phyloP scores from a whole-genome alignment of 1,284 basidiomycete species.

The Ceraceosorus guamensis region DNA sequence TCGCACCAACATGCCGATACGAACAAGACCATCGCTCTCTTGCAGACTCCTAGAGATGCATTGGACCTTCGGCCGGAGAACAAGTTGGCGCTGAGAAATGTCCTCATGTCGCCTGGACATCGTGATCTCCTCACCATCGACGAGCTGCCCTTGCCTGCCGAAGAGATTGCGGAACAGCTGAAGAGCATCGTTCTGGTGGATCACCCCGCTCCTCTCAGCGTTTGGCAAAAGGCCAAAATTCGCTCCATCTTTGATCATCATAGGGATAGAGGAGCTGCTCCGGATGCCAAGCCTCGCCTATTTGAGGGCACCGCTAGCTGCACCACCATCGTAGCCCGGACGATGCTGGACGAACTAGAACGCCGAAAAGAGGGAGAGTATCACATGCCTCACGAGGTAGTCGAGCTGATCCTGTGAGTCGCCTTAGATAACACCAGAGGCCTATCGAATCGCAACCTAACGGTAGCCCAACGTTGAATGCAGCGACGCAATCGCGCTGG shows the following conservation, averaged over 20 bases:
- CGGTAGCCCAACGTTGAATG: not conserved
- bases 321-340: constrained; percentile 39
- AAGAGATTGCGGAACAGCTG: constrained; percentile 34
- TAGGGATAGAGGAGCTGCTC: constrained; percentile 39
- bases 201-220: constrained; percentile 44
- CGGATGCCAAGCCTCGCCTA: constrained; percentile 37
- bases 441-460: not conserved
- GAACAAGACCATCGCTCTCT: constrained; percentile 21
- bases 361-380: constrained; percentile 23
- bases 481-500: constrained; percentile 35
- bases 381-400: constrained; percentile 36
- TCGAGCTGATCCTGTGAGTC: constrained; percentile 33
- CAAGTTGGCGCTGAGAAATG: constrained; percentile 41
- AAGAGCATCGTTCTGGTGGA: constrained; percentile 48
- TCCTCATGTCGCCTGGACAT: constrained; percentile 45
- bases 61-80: constrained; percentile 49
- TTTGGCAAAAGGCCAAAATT: constrained; percentile 34
- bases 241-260: constrained; percentile 48
- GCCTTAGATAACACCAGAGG: not conserved
- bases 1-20: constrained; percentile 18
- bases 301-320: constrained; percentile 40
- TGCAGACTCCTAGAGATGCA: constrained; percentile 42
- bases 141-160: constrained; percentile 46
- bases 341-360: constrained; percentile 41
- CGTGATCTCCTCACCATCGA: constrained; percentile 49